Base-by-base conservation (phyloP, 345 rosid species). In the Trapa incisa region DNA sequence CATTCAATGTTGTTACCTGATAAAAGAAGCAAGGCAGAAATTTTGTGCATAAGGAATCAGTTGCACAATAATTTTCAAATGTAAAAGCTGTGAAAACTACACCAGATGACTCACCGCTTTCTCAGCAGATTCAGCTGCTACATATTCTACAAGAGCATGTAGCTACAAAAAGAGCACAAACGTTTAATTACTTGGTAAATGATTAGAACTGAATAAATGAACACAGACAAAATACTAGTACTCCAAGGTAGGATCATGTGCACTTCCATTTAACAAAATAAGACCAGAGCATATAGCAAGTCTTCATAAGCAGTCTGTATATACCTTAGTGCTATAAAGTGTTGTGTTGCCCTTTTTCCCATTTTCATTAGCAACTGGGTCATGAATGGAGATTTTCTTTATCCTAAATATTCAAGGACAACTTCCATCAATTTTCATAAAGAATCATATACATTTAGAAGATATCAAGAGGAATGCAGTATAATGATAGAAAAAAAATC, bases 81-180 rank as follows among this genome's bases (percentile, higher is more conserved):
- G 15, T 37, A 65, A 13, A 43, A 41, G 12, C 47, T 65, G 10
- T n/a, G 29, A 22, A 65, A 41, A 16, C 37, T 10, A 58, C 42
- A 16, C 35, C 64, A 36, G 70, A n/a, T 48, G 22, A 78, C 92
- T 85, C 78, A 93, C 98, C 68, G 98, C 96, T 79, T 81, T 88
- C 75, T 90, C 97, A 66, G 97, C 91, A 77, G 92, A 86, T 74
- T 93, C 95, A 47, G 81, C 84, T 2, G 89, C 80, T 70, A 84
- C 91, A 69, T 83, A 93, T 78, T 90, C 97, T 76, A 90, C 97
- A 17, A 93, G 71, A 47, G 97, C 97, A 76, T 88, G 88, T 62
- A 88, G 71, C 98, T 93, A 73, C 73, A 82, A 22, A 72, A 43
- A 64, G 64, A 76, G 62, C 36, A 65, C 65, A n/a, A 58, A 54